These are phyloP conservation scores for Danielozyma ontarioensis DNA, from an alignment of 805 yeast genomes.

Conservation along the genomic window DNA sequence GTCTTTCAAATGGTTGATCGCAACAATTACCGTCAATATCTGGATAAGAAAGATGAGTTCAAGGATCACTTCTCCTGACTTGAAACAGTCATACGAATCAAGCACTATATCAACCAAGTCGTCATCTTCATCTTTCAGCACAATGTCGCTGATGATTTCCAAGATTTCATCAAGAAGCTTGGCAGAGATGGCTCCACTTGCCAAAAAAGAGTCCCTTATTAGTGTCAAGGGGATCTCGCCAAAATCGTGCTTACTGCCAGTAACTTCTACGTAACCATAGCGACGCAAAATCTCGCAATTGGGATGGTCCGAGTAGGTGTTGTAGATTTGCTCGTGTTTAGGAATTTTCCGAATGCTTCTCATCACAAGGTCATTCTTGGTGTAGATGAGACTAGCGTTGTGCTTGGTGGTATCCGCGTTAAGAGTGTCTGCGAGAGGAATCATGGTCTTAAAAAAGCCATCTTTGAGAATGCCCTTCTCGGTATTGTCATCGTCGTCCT, in stretches of 20 bases:
- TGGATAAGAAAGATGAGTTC: constrained; percentile 55
- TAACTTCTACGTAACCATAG: constrained; percentile 82
- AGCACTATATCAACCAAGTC: constrained; percentile 38
- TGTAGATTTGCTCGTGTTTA: constrained; percentile 72
- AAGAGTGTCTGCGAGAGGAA: constrained; percentile 86
- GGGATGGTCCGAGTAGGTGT: constrained; percentile 87
- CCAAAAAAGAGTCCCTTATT: constrained; percentile 34
- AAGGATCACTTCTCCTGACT: constrained; percentile 52
- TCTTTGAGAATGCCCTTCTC: constrained; percentile 13
- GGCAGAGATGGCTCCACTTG: constrained; percentile 11
- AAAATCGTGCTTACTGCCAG: constrained; percentile 70
- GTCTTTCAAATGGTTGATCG: constrained; percentile 19
- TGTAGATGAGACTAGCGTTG: constrained; percentile 67
- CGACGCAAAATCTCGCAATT: constrained; percentile 86
- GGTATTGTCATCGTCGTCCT: constrained; percentile 5
- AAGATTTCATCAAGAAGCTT: constrained; percentile 33
- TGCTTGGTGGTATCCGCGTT: constrained; percentile 76
- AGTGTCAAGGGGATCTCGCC: constrained; percentile 60
- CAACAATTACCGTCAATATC: constrained; percentile 34
- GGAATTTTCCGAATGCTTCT: constrained; percentile 55
- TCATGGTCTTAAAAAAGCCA: constrained; percentile 70
- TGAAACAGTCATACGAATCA: constrained; percentile 61
- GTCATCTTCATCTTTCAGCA: constrained; percentile 31
- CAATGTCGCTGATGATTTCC: constrained; percentile 17
- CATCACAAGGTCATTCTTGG: constrained; percentile 57